Conservation (phyloP, 2,329 filamentous ascomycete species). For the Fusarium haematococcum region DNA sequence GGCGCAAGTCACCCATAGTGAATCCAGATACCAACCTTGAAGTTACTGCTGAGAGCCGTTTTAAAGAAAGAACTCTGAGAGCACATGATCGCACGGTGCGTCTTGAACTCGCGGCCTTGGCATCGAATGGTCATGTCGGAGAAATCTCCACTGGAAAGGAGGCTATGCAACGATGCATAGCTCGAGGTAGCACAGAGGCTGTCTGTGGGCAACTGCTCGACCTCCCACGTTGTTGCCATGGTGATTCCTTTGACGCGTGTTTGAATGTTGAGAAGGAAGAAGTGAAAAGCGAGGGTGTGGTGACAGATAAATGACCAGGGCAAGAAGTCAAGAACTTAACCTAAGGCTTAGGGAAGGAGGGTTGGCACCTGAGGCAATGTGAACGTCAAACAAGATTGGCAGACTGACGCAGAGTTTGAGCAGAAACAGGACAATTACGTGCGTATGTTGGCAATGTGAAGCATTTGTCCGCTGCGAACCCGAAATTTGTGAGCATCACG, state of each 20-base stretch:
- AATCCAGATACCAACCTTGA: slow-evolving; percentile 38
- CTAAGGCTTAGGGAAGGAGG: neutral
- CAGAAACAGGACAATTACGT: neutral
- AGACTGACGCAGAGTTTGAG: neutral
- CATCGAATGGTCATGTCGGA: slow-evolving; percentile 51
- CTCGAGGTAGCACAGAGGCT: slow-evolving; percentile 4
- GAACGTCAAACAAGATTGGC: neutral
- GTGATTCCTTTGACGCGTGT: too few species aligned
- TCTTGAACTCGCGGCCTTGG: slow-evolving; percentile 43
- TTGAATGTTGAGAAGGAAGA: neutral
- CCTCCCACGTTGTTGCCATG: neutral
- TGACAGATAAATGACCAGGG: neutral
- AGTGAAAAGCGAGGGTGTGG: neutral
- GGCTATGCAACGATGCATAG: neutral
- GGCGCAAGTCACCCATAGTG: neutral
- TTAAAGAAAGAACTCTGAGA: slow-evolving; percentile 50
- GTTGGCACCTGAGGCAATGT: neutral
- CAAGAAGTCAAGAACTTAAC: neutral
- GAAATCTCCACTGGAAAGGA: slow-evolving; percentile 35
- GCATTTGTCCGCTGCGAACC: too few species aligned
- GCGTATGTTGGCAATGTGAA: neutral
- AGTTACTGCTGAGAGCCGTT: slow-evolving; percentile 38
- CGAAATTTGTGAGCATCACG: neutral
- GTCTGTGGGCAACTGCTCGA: neutral
- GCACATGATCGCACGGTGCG: slow-evolving; percentile 51